A percentile compares a stretch with the other conserved stretches of the same genome.
phyloP scores from a whole-genome alignment of 2,329 filamentous ascomycete species.

The Neospermospora avenae region DNA sequence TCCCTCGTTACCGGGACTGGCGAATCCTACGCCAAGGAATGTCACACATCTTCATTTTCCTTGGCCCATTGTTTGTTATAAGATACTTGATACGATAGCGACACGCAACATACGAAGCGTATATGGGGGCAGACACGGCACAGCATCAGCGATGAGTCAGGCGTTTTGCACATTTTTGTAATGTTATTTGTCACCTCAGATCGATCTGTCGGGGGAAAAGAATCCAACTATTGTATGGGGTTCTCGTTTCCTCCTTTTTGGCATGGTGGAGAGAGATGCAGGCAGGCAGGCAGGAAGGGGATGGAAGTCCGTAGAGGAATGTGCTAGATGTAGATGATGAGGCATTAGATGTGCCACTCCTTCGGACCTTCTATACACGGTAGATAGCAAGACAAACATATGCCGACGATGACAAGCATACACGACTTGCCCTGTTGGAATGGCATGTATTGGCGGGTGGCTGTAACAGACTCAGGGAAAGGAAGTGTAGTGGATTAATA shows the following conservation, averaged over 20 bases:
- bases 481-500: too few species aligned
- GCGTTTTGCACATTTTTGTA: slow-evolving; percentile 12
- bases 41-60: slow-evolving; percentile 4
- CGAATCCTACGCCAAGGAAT: background rate
- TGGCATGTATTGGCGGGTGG: too few species aligned
- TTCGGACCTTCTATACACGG: background rate
- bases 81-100: slow-evolving; percentile 6
- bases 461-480: too few species aligned
- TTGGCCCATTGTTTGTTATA: background rate
- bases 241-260: background rate
- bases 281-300: background rate
- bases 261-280: too few species aligned
- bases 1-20: background rate
- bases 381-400: background rate
- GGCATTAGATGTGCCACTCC: background rate
- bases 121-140: slow-evolving; percentile 16
- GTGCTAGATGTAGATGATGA: background rate
- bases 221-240: background rate
- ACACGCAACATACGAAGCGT: slow-evolving; percentile 21
- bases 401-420: background rate
- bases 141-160: slow-evolving; percentile 25
- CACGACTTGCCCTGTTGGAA: too few species aligned
- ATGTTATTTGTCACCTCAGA: background rate
- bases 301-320: background rate
- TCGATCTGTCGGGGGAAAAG: background rate